phyloP scores from a whole-genome alignment of 2,329 filamentous ascomycete genomes.

The Cytospora piceae region DNA sequence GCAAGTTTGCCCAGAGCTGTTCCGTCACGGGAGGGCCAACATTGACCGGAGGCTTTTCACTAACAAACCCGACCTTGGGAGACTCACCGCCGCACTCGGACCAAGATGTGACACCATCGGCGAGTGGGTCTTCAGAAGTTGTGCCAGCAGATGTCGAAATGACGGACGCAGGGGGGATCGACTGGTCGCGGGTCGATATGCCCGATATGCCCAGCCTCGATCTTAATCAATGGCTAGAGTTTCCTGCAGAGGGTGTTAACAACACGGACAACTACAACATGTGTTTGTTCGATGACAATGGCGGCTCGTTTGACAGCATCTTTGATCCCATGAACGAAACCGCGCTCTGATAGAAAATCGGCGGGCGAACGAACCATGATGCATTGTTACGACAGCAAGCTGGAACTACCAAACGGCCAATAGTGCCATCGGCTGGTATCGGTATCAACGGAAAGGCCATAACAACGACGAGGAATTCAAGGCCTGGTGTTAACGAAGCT shows the following conservation, averaged over 20 bases:
- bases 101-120: conserved; percentile 49
- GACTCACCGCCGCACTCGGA: conserved; percentile 52
- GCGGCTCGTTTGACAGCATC: not conserved
- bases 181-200: conserved; percentile 57
- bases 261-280: conserved; percentile 44
- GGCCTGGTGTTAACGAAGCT: not conserved
- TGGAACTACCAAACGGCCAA: not conserved
- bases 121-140: conserved; percentile 49
- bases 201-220: conserved; percentile 58
- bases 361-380: not conserved
- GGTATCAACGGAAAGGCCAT: not conserved
- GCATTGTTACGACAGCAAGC: not conserved
- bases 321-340: not conserved
- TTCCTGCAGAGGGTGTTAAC: conserved; percentile 54
- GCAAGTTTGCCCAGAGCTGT: not conserved
- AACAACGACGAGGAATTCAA: not conserved
- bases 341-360: not conserved
- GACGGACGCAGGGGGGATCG: conserved; percentile 53
- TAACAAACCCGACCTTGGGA: conserved; percentile 41
- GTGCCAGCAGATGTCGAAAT: conserved; percentile 48
- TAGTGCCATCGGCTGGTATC: not conserved
- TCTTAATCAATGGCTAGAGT: conserved; percentile 63
- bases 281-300: conserved; percentile 37
- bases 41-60: conserved; percentile 31
- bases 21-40: conserved; percentile 25